These are phyloP conservation scores for Yamadazyma mexicana DNA, from an alignment of 1,139 yeast species.

Conservation along the genomic window DNA sequence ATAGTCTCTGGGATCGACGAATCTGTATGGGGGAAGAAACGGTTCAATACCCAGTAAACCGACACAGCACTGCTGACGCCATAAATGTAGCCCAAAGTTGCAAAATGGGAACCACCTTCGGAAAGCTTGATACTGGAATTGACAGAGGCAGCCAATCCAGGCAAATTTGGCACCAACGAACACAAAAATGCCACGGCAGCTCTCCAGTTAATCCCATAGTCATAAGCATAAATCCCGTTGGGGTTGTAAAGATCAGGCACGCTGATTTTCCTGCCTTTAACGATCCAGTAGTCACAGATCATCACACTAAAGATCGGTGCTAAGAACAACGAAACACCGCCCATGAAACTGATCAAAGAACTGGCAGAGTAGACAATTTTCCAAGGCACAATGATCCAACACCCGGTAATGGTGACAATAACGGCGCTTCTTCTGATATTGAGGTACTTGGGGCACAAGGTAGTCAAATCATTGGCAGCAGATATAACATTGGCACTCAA, in stretches of 20 bases:
- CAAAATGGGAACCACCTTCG: constrained; percentile 13
- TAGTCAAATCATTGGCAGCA: constrained; percentile 53
- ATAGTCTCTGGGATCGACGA: constrained; percentile 10
- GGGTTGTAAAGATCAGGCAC: constrained; percentile 17
- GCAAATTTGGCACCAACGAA: constrained; percentile 16
- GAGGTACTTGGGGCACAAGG: constrained; percentile 48
- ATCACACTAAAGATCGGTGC: constrained; percentile 17
- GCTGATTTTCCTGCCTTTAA: constrained; percentile 13
- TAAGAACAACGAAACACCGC: constrained; percentile 16
- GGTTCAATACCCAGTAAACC: constrained; percentile 12
- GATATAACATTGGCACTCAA: constrained; percentile 52
- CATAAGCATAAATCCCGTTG: constrained; percentile 14
- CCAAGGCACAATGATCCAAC: constrained; percentile 40
- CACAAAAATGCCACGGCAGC: constrained; percentile 16
- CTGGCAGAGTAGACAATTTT: constrained; percentile 15
- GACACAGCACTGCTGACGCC: constrained; percentile 14
- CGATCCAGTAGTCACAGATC: constrained; percentile 17
- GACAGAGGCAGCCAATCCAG: constrained; percentile 16
- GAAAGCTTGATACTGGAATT: constrained; percentile 12
- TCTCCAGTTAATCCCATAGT: constrained; percentile 17
- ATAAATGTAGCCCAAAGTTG: constrained; percentile 13
- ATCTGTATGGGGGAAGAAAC: constrained; percentile 12
- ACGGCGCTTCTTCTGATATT: constrained; percentile 53
- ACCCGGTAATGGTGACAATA: constrained; percentile 35
- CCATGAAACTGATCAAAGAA: constrained; percentile 16